phyloP scores from a whole-genome alignment of 2,329 filamentous ascomycete species.

The Hypoxylon sp. region DNA sequence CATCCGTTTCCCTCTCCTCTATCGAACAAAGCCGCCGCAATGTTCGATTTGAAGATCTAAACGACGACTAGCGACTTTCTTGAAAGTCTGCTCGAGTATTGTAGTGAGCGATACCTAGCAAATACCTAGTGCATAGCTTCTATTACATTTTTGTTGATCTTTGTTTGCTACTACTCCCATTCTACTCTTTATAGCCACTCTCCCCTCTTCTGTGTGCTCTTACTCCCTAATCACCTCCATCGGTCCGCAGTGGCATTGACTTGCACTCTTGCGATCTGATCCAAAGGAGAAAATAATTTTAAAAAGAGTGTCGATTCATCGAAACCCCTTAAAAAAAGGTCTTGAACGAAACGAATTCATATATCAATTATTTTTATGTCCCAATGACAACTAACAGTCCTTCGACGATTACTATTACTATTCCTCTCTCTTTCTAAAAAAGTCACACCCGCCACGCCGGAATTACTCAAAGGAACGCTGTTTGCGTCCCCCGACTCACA shows the following conservation, averaged over 20 bases:
- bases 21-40: conserved; percentile 68
- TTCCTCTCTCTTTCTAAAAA: conserved; percentile 35
- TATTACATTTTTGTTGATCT: conserved; percentile 18
- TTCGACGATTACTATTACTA: conserved; percentile 31
- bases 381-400: conserved; percentile 44
- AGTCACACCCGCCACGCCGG: conserved; percentile 30
- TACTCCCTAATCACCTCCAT: conserved; percentile 18
- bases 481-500: conserved; percentile 30
- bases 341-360: conserved; percentile 37
- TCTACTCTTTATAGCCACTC: conserved; percentile 14
- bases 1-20: conserved; percentile 57
- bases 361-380: conserved; percentile 31
- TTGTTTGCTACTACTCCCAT: conserved; percentile 50
- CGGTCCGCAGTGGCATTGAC: conserved; percentile 65
- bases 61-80: conserved; percentile 65
- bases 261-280: conserved; percentile 63
- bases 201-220: conserved; percentile 30
- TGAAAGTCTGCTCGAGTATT: conserved; percentile 67
- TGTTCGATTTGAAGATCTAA: conserved; percentile 69
- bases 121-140: conserved; percentile 35
- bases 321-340: conserved; percentile 20
- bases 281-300: conserved; percentile 24
- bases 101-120: conserved; percentile 44
- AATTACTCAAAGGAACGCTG: conserved; percentile 42
- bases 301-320: conserved; percentile 25